Evolutionary conservation across 179 eudicot species (phyloP).

Genomic region (Beta macrorhiza): DNA sequence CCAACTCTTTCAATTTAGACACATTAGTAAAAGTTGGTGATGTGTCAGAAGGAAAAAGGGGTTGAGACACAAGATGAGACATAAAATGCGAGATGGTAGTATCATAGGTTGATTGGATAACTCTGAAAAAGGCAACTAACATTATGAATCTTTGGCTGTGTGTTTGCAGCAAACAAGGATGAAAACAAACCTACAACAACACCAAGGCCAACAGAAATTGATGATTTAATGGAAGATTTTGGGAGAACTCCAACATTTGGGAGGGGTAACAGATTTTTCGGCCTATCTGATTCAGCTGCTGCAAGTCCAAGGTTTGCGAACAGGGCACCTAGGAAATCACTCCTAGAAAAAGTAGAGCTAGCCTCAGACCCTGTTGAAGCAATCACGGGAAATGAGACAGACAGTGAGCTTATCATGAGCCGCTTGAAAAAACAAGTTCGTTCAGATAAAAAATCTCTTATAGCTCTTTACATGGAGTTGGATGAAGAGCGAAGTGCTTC

Average conservation of each 20-base stretch:
- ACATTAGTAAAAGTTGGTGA: too few relatives aligned
- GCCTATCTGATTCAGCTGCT: constrained; percentile 36
- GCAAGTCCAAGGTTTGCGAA: constrained; percentile 60
- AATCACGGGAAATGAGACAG: constrained; percentile 35
- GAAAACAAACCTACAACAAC: constrained; percentile 40
- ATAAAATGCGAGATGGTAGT: neutral
- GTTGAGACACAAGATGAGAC: too few relatives aligned
- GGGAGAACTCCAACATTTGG: constrained; percentile 31
- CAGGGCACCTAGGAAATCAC: constrained; percentile 45
- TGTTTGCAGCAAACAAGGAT: constrained; percentile 37
- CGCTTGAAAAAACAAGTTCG: constrained; percentile 40
- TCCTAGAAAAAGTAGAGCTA: constrained; percentile 48
- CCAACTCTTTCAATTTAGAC: too few relatives aligned
- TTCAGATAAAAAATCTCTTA: constrained; percentile 36
- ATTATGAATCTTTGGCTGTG: neutral
- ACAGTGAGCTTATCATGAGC: constrained; percentile 31
- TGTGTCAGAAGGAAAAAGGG: too few relatives aligned
- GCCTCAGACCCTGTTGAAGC: constrained; percentile 41
- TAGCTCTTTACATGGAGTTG: constrained; percentile 44
- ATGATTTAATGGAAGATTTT: constrained; percentile 30
- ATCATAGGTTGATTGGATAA: neutral
- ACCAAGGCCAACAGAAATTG: constrained; percentile 40
- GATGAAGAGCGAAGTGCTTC: constrained; percentile 55
- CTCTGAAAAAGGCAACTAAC: neutral
- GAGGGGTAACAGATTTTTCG: constrained; percentile 36